Base-by-base conservation (phyloP, 805 yeast species). In the Tanozyma kutaoensis region DNA sequence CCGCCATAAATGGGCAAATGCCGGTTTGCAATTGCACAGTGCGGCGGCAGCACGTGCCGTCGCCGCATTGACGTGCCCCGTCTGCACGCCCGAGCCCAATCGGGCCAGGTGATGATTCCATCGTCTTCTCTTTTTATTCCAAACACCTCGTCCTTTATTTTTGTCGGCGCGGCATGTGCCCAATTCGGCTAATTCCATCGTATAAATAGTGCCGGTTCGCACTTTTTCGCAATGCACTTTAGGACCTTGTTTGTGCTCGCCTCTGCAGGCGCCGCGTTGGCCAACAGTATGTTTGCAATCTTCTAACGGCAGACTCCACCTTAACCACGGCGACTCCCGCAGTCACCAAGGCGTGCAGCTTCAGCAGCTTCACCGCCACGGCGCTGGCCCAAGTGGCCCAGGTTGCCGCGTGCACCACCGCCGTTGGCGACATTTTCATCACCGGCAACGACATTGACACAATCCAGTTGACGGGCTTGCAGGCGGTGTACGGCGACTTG, bases 401-500 rank as follows among this genome's bases (percentile, higher is more conserved):
- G 15, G 69, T 78, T 29, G 55, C 81, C 26, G 63, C 73, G 25
- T 91, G 98, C 72, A 54, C 69, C 21, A 78, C 84, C 36, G 66
- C 91, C 40, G 68, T 69, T 37, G 97, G 95, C 67, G 76, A 76
- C 52, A 60, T 91, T 43, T 53, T 62, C 57, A 66, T 88, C 48
- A 47, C 66, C 31, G 86, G 86, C 59, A 63, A 57, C 37, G 40
- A 36, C 12, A 54, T 76, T 35, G 75, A 72, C 38, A 41, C 69
- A 33, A 76, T 76, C 40, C 66, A 75, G 32, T 62, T 91, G 45
- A 76, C 77, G 48, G 81, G 79, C 38, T 78, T 86, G 40, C 34
- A 76, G 60, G 73, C 69, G 46, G 60, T 91, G 42, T 71, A 71
- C 48, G 98, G 97, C 61, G 68, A 73, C 45, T 62, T 91, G 48